phyloP scores from a whole-genome alignment of 176 grass and related monocot species.

The Rhynchospora breviuscula region DNA sequence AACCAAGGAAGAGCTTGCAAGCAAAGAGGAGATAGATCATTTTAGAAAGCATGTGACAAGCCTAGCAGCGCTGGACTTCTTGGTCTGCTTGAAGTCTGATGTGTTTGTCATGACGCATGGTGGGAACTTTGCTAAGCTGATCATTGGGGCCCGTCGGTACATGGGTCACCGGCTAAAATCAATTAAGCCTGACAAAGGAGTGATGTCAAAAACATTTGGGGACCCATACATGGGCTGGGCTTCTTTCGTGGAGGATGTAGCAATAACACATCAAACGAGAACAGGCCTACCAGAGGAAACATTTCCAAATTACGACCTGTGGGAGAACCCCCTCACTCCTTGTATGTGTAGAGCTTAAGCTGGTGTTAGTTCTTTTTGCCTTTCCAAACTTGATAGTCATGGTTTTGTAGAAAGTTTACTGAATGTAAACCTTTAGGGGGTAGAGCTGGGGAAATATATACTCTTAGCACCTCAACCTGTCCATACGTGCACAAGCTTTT shows the following conservation, averaged over 20 bases:
- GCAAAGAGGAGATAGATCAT: constrained; percentile 76
- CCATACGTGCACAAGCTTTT: neutral
- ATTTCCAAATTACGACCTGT: constrained; percentile 91
- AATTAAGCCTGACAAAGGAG: constrained; percentile 90
- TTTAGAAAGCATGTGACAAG: constrained; percentile 97
- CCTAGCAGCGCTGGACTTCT: constrained; percentile 85
- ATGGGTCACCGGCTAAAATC: constrained; percentile 89
- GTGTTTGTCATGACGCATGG: constrained; percentile 98
- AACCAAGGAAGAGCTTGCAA: constrained; percentile 85
- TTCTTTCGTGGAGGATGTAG: constrained; percentile 73
- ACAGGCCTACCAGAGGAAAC: constrained; percentile 80
- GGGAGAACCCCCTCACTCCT: constrained; percentile 90
- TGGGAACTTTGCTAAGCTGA: constrained; percentile 89
- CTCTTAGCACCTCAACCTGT: neutral
- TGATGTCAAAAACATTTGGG: constrained; percentile 90
- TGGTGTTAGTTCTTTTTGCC: constrained; percentile 34
- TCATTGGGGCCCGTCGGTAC: constrained; percentile 81
- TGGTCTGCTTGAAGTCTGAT: constrained; percentile 86
- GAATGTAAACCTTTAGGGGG: neutral
- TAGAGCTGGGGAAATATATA: neutral
- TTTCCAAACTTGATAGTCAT: constrained; percentile 12
- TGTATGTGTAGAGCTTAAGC: constrained; percentile 81
- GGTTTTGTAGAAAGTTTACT: neutral
- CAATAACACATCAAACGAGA: constrained; percentile 79
- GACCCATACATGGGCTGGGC: constrained; percentile 89